Conservation (phyloP, 2,329 filamentous ascomycete species). For the Bisporella sp. region DNA sequence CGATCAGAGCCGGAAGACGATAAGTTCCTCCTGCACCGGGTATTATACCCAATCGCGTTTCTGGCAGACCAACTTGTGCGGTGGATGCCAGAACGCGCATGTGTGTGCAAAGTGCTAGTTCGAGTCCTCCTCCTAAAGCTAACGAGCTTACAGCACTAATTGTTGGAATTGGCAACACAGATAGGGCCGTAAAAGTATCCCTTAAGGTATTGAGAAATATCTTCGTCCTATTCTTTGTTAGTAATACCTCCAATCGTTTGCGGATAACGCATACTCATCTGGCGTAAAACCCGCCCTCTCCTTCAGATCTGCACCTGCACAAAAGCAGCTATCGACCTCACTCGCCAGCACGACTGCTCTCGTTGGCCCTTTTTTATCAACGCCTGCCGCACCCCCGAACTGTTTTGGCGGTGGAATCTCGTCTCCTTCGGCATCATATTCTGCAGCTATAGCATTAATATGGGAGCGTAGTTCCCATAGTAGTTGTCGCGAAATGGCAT, state of each 20-base stretch:
- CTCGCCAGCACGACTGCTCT: conserved; percentile 79
- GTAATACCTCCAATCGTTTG: too few species aligned
- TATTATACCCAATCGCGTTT: conserved; percentile 89
- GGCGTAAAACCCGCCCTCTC: conserved; percentile 71
- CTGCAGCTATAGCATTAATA: conserved; percentile 61
- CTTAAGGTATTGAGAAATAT: conserved; percentile 75
- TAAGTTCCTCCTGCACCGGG: conserved; percentile 92
- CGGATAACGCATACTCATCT: conserved; percentile 53
- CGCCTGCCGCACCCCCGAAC: conserved; percentile 39
- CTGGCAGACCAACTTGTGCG: conserved; percentile 74
- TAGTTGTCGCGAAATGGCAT: conserved; percentile 79
- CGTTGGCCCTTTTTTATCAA: conserved; percentile 50
- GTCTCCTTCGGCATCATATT: conserved; percentile 49
- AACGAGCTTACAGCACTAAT: conserved; percentile 81
- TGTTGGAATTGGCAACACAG: conserved; percentile 76
- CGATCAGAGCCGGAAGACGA: conserved; percentile 76
- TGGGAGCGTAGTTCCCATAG: conserved; percentile 65
- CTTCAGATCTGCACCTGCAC: conserved; percentile 90
- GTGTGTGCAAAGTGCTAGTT: conserved; percentile 83
- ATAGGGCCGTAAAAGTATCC: conserved; percentile 64
- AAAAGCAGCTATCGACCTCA: conserved; percentile 82
- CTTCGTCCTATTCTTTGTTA: conserved; percentile 51
- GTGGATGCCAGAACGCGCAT: conserved; percentile 81
- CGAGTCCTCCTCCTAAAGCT: conserved; percentile 88
- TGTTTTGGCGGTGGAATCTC: conserved; percentile 36